Evolutionary conservation across 352 stramenopile species (phyloP).

Genomic region (Pythium phragmitis): DNA sequence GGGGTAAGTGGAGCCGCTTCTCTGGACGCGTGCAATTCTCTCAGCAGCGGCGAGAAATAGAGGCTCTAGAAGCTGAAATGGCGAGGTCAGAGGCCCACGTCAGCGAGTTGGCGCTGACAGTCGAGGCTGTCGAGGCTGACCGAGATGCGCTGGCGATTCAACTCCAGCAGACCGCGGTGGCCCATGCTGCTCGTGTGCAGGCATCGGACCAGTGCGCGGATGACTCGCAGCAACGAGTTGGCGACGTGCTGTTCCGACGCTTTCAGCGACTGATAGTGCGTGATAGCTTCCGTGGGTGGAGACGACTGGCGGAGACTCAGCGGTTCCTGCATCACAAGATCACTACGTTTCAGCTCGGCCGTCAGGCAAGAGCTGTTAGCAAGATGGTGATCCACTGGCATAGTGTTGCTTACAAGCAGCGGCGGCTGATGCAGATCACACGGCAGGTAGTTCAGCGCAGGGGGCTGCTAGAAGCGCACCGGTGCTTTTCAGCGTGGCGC

Average conservation of each 20-base stretch:
- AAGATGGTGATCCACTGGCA: conserved; percentile 9
- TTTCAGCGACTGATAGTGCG: background rate
- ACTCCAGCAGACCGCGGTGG: background rate
- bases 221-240: background rate
- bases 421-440: conserved; percentile 4
- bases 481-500: conserved; percentile 62
- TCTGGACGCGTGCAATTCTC: background rate
- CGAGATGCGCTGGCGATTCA: background rate
- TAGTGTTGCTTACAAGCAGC: background rate
- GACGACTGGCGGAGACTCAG: background rate
- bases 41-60: background rate
- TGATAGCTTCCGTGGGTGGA: background rate
- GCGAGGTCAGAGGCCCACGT: background rate
- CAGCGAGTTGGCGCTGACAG: background rate
- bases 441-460: conserved; percentile 23
- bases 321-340: background rate
- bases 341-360: background rate
- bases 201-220: background rate
- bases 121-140: background rate
- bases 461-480: conserved; percentile 34
- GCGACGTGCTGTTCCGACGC: conserved; percentile 3
- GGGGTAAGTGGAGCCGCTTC: background rate
- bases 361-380: background rate
- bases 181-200: background rate
- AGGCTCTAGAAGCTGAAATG: background rate